These are phyloP conservation scores for Sugiyamaella floridensis DNA, from an alignment of 805 yeast species.

Conservation along the genomic window DNA sequence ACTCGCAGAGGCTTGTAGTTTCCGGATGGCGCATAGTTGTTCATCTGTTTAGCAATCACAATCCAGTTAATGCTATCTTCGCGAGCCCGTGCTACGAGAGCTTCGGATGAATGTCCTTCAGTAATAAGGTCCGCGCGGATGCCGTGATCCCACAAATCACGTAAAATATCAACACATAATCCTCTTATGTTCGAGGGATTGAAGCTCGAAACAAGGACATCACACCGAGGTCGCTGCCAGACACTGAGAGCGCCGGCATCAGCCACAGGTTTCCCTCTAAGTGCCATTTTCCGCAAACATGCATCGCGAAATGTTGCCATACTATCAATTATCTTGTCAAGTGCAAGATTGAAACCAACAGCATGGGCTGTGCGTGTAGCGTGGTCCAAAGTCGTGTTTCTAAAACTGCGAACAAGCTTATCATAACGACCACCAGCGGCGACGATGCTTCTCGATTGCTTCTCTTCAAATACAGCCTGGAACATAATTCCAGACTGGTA, in stretches of 20 bases:
- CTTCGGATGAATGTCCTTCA: slow-evolving; percentile 46
- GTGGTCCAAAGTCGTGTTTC: slow-evolving; percentile 44
- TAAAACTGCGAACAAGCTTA: slow-evolving; percentile 54
- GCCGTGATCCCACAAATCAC: slow-evolving; percentile 65
- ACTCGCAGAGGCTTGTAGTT: slow-evolving; percentile 72
- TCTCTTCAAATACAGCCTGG: slow-evolving; percentile 65
- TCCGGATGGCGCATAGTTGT: slow-evolving; percentile 34
- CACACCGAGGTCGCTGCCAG: slow-evolving; percentile 63
- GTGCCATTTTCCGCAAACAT: slow-evolving; percentile 12
- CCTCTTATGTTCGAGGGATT: slow-evolving; percentile 50
- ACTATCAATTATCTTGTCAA: slow-evolving; percentile 53
- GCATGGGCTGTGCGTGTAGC: slow-evolving; percentile 42
- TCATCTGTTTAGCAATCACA: slow-evolving; percentile 67
- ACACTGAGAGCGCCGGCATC: slow-evolving; percentile 23
- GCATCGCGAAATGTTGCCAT: slow-evolving; percentile 33
- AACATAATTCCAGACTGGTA: slow-evolving; percentile 83
- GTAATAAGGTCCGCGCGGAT: slow-evolving; percentile 63
- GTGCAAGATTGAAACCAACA: slow-evolving; percentile 82
- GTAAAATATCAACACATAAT: slow-evolving; percentile 57
- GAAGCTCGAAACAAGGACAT: slow-evolving; percentile 70
- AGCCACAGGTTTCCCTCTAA: slow-evolving; percentile 13
- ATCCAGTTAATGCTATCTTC: slow-evolving; percentile 71
- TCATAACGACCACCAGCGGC: slow-evolving; percentile 97
- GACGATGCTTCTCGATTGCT: slow-evolving; percentile 35
- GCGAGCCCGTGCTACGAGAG: slow-evolving; percentile 54